Base-by-base conservation (phyloP, 2,329 filamentous ascomycete genomes). In the Grosmannia clavigera region DNA sequence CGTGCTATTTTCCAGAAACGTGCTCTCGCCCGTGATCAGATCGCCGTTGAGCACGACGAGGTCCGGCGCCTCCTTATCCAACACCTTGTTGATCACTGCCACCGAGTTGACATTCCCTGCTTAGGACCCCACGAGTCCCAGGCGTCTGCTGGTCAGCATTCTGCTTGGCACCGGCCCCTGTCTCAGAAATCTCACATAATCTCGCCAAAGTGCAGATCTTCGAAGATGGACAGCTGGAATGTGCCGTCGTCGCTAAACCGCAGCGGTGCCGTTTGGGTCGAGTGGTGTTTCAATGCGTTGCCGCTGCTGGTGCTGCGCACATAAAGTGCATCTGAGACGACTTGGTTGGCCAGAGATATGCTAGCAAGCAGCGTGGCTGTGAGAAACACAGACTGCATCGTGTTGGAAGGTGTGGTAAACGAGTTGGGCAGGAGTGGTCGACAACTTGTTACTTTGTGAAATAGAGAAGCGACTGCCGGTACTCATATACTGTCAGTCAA, bases 121-220 rank as follows among this genome's bases (percentile, higher is more conserved):
- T 68, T 64, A 1, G 73, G 71, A 0, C 73, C 73, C 70, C 71
- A 73, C 2, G 61, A 25, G 14, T 71, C 67, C 70, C 71, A 71
- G 5, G 76, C 74, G 65, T 78, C 75, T 77, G 22, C 5, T 40
- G n/a, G 10, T 56, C 35, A 56, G 54, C 54, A 29, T 9, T 16
- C 38, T 40, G 38, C 38, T 40, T 16, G 12, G 38, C 38, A 40
- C 38, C 3, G 14, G 12, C 12, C 38, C 5, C 38, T 16, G 38
- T 14, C 16, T 40, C 38, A 3, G 12, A 16, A 2, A 16, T 16
- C 12, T 14, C 38, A 68, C 72, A 64, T 70, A 82, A 82, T 79
- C 70, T 90, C 86, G 11, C 85, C 87, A 67, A 86, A 87, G 68
- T 90, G 86, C 9, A 90, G 70, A 65, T 90, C 87, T 33, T 82